Percentiles rank a stretch among this genome's conserved stretches.
Evolutionary conservation across 192 early-diverging fungal species (phyloP).

Genomic region (Coemansia sp.): DNA sequence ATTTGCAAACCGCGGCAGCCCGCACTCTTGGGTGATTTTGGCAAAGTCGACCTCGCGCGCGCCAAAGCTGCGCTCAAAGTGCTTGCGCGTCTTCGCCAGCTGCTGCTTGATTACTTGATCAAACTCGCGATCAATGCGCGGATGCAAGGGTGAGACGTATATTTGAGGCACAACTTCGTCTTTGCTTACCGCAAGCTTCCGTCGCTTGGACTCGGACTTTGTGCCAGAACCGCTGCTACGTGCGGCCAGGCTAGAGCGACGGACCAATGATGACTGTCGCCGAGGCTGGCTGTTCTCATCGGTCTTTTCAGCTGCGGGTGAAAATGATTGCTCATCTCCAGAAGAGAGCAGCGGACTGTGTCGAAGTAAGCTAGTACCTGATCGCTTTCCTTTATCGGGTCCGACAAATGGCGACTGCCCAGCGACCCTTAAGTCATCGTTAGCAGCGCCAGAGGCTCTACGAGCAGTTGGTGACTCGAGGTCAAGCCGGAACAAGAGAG

Average conservation of each 20-base stretch:
- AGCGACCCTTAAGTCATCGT: background rate
- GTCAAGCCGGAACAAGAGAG: constrained; percentile 48
- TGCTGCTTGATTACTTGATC: constrained; percentile 24
- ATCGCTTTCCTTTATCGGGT: constrained; percentile 6
- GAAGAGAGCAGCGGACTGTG: constrained; percentile 12
- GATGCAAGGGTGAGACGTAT: constrained; percentile 33
- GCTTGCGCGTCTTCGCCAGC: constrained; percentile 29
- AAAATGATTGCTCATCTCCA: constrained; percentile 12
- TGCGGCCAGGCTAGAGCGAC: constrained; percentile 15
- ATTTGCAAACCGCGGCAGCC: constrained; percentile 67
- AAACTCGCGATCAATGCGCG: constrained; percentile 24
- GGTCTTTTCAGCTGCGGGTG: background rate
- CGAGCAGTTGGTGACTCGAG: constrained; percentile 46
- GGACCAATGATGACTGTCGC: constrained; percentile 9
- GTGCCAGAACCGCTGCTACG: constrained; percentile 8
- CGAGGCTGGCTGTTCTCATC: background rate
- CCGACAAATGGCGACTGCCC: constrained; percentile 21
- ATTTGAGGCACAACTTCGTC: constrained; percentile 30
- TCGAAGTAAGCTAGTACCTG: constrained; percentile 1
- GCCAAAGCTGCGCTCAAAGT: constrained; percentile 52
- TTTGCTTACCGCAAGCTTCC: constrained; percentile 7
- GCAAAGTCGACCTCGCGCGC: constrained; percentile 54
- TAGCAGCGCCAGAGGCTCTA: background rate
- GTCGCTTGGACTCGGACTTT: constrained; percentile 23
- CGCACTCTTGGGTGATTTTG: constrained; percentile 57